phyloP scores from a whole-genome alignment of 2,329 filamentous ascomycete species.

The Aspergillus sp. region DNA sequence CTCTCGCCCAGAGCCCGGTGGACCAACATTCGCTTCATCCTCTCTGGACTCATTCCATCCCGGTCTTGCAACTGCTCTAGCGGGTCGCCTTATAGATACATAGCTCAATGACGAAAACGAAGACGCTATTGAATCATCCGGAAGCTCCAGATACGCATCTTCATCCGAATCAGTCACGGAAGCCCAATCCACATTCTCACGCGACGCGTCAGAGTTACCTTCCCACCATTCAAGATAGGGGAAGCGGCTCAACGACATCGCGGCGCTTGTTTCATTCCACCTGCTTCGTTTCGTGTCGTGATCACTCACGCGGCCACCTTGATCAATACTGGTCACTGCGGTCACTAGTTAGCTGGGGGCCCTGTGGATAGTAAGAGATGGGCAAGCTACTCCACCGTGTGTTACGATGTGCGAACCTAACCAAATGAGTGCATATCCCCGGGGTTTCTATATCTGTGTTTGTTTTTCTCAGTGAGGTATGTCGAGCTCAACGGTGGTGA shows the following conservation, averaged over 20 bases:
- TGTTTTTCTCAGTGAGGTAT: too few species aligned
- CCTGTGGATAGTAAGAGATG: not conserved
- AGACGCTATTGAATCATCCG: slow-evolving; percentile 23
- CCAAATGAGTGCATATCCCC: too few species aligned
- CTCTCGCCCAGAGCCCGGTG: slow-evolving; percentile 14
- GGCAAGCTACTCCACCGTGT: too few species aligned
- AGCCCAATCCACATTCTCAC: slow-evolving; percentile 13
- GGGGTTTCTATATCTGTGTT: too few species aligned
- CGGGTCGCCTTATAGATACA: slow-evolving; percentile 19
- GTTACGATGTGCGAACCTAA: too few species aligned
- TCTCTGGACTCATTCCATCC: slow-evolving; percentile 28
- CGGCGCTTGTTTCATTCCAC: not conserved
- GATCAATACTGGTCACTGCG: too few species aligned
- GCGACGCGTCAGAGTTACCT: slow-evolving; percentile 23
- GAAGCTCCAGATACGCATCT: slow-evolving; percentile 22
- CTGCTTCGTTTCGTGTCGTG: not conserved
- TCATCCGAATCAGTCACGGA: slow-evolving; percentile 20
- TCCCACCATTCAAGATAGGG: slow-evolving; percentile 41
- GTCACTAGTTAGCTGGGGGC: not conserved
- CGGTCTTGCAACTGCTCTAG: slow-evolving; percentile 35
- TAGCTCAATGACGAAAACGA: slow-evolving; percentile 28
- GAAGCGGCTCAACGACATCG: slow-evolving; percentile 38
- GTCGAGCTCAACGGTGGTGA: too few species aligned
- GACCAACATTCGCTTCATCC: slow-evolving; percentile 19
- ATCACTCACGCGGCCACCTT: too few species aligned